phyloP scores from a whole-genome alignment of 2,329 filamentous ascomycete species.

The Colletotrichum sp. region DNA sequence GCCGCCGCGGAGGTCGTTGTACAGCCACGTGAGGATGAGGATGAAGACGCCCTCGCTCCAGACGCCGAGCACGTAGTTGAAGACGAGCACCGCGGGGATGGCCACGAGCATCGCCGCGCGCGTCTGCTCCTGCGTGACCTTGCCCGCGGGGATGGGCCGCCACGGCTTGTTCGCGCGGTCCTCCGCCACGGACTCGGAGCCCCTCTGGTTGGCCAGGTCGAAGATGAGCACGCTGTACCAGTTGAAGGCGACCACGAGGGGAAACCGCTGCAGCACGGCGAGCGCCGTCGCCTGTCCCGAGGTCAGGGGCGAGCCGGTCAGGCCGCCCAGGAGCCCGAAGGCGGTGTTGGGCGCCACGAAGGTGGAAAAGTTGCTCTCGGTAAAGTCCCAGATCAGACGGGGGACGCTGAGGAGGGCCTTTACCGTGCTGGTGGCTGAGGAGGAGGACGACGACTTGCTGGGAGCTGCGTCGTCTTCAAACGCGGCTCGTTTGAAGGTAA shows the following conservation, averaged over 20 bases:
- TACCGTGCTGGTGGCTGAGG: not conserved
- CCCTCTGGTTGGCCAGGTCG: slow-evolving; percentile 34
- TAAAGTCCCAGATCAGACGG: slow-evolving; percentile 18
- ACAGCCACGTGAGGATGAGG: slow-evolving; percentile 32
- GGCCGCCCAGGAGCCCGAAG: slow-evolving; percentile 9
- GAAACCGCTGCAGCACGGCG: not conserved
- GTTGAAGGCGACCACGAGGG: slow-evolving; percentile 24
- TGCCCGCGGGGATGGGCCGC: slow-evolving; percentile 31
- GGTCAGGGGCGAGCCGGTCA: slow-evolving; percentile 12
- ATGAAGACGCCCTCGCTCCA: slow-evolving; percentile 26
- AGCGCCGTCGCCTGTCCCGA: not conserved
- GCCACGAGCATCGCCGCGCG: slow-evolving; percentile 28
- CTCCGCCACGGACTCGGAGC: slow-evolving; percentile 27
- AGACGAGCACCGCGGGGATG: slow-evolving; percentile 24
- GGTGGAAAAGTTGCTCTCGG: slow-evolving; percentile 19
- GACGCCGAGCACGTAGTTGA: slow-evolving; percentile 23
- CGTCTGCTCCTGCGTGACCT: slow-evolving; percentile 28
- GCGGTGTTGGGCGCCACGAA: slow-evolving; percentile 19
- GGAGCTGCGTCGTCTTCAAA: not conserved
- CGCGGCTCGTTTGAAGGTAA: slow-evolving; percentile 1
- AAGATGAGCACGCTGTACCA: slow-evolving; percentile 34
- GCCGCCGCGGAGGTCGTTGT: slow-evolving; percentile 34
- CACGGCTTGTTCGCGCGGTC: slow-evolving; percentile 37
- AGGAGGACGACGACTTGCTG: not conserved
- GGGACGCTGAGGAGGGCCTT: not conserved